Percentiles rank a stretch among this genome's conserved stretches.
Conservation (phyloP, 441 rosid genomes). For the Biscutella laevigata region DNA sequence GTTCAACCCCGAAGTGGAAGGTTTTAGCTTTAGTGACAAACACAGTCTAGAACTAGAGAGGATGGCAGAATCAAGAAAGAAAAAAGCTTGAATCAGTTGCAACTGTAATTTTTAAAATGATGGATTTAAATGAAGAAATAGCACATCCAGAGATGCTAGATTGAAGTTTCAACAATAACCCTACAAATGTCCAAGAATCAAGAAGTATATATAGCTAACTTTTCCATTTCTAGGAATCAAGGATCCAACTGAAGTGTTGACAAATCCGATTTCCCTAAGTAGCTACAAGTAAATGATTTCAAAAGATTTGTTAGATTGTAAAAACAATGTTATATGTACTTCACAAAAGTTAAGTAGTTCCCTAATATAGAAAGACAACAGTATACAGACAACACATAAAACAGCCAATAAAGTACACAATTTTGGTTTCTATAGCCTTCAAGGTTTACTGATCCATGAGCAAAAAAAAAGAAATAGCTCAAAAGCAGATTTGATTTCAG, state of each 20-base stretch:
- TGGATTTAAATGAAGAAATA: background rate
- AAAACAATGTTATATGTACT: constrained; percentile 13
- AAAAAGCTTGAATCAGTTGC: too few relatives aligned
- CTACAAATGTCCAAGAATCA: background rate
- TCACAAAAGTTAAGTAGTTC: background rate
- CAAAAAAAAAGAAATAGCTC: too few relatives aligned
- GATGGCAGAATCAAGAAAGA: too few relatives aligned
- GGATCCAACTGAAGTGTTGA: constrained; percentile 9
- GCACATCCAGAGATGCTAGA: background rate
- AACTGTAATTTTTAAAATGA: too few relatives aligned
- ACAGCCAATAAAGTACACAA: constrained; percentile 14
- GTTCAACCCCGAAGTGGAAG: too few relatives aligned
- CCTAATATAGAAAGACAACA: constrained; percentile 14
- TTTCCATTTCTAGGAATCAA: background rate
- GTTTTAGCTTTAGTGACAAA: too few relatives aligned
- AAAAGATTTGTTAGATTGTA: constrained; percentile 4
- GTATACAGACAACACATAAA: constrained; percentile 14
- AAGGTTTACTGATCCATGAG: background rate
- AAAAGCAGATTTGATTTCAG: constrained; percentile 21
- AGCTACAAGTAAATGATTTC: background rate
- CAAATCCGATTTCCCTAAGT: constrained; percentile 5
- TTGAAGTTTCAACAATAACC: background rate
- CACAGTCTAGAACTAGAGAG: too few relatives aligned
- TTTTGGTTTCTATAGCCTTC: constrained; percentile 1
- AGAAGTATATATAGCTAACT: constrained; percentile 6